Base-by-base conservation (phyloP, 768 basidiomycete genomes). In the Pilatotrama ljubarskyi region DNA sequence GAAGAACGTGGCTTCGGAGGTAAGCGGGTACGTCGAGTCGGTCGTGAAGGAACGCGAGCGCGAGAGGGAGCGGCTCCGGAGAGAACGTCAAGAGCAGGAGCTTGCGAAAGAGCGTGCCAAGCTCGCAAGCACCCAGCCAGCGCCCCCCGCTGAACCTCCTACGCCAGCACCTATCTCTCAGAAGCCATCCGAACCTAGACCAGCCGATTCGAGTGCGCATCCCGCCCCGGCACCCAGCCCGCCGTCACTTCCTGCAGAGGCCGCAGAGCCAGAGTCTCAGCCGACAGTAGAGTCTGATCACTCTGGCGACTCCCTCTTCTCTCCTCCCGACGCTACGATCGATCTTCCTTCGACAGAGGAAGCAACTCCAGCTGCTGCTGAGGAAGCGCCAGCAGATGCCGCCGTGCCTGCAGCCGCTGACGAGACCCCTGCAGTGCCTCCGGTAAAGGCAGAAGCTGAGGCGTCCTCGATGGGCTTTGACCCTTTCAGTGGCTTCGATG, bases 11-110 rank as follows among this genome's bases (percentile, higher is more conserved):
- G 88, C 87, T 1, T 68, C 75, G 2, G 85, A 89, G 68, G 81
- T 90, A 17, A 83, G 84, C 29, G 76, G 77, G 1, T 93, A 90
- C 65, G 88, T 93, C 6, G 92, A 93, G 56, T 81, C 82, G 9
- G 81, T 92, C 5, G 86, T 85, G 3, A 83, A 83, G 62, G 92
- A 93, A 66, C 78, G 92, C 17, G 92, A 93, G 61, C 78, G 79
- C 57, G 91, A 94, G 70, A 78, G 90, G 6, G 90, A 92, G 64
- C 78, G 89, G 25, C 78, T 91, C 47, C 84, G 84, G 64, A 76
- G 81, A 47, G 89, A 88, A 70, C 76, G 87, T 18, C 87, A 90
- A 66, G 77, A 73, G 37, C 77, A 59, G 24, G 60, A 61, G 14
- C 53, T 55, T n/a, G 59, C 58, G 36, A 37, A 43, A 2, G 51